phyloP scores from a whole-genome alignment of 2,329 filamentous ascomycete species.

The Fusarium sp. region DNA sequence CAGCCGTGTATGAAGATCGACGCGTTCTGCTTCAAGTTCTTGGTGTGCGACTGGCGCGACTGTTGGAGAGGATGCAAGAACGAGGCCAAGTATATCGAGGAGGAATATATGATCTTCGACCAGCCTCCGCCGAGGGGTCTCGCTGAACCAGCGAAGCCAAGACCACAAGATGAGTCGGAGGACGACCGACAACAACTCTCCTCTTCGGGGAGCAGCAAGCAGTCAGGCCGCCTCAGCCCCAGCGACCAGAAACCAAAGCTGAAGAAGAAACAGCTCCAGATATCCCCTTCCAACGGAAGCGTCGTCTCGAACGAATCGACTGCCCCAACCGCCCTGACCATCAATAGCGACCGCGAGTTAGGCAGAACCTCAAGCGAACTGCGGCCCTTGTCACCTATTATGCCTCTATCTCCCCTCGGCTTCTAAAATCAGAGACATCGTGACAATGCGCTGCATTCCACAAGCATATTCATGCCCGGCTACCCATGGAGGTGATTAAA shows the following conservation, averaged over 20 bases:
- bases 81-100: slow-evolving; percentile 80
- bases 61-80: slow-evolving; percentile 98
- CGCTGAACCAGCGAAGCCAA: slow-evolving; percentile 47
- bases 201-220: slow-evolving; percentile 72
- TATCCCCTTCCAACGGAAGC: slow-evolving; percentile 55
- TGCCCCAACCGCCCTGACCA: slow-evolving; percentile 57
- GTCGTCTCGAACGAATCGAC: slow-evolving; percentile 55
- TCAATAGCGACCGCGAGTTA: slow-evolving; percentile 51
- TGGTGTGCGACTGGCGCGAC: slow-evolving; percentile 94
- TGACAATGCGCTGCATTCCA: slow-evolving; percentile 6
- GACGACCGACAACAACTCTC: slow-evolving; percentile 52
- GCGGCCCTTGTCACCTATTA: slow-evolving; percentile 70
- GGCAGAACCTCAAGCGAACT: slow-evolving; percentile 53
- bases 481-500: neutral
- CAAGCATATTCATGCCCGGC: slow-evolving; percentile 5
- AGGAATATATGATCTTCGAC: slow-evolving; percentile 71
- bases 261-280: slow-evolving; percentile 56
- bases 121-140: slow-evolving; percentile 64
- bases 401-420: slow-evolving; percentile 70
- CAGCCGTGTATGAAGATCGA: slow-evolving; percentile 98
- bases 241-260: slow-evolving; percentile 38
- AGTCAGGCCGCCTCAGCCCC: slow-evolving; percentile 46
- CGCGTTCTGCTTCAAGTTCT: slow-evolving; percentile 91
- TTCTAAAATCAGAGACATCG: slow-evolving; percentile 51
- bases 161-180: slow-evolving; percentile 36